Conservation (phyloP, 257 asterid species). For the Fraxinus cuspidata region DNA sequence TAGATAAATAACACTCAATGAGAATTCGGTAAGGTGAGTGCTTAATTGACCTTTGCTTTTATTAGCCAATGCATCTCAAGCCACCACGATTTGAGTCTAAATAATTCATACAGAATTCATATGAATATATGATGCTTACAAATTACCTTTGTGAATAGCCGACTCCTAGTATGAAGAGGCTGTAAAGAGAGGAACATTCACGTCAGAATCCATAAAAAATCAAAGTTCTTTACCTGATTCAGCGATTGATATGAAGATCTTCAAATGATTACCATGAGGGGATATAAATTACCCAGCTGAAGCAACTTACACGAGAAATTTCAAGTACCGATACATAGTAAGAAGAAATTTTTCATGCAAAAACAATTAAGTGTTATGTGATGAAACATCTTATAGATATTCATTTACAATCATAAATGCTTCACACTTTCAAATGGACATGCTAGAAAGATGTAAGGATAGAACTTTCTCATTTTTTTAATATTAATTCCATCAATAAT, state of each 20-base stretch:
- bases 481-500: background rate
- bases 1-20: background rate
- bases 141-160: constrained; percentile 79
- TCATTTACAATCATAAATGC: background rate
- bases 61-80: constrained; percentile 17
- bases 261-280: background rate
- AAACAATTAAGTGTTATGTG: background rate
- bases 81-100: background rate
- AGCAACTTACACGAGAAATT: background rate
- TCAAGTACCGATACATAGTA: background rate
- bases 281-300: background rate
- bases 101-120: background rate
- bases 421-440: background rate
- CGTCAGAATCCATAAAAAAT: constrained; percentile 22
- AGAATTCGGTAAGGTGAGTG: background rate
- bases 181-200: constrained; percentile 38
- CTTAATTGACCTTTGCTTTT: background rate
- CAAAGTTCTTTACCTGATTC: background rate
- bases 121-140: background rate
- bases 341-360: background rate
- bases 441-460: background rate
- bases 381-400: background rate
- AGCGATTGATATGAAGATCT: background rate
- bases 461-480: background rate
- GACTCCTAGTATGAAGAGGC: constrained; percentile 85